Base-by-base conservation (phyloP, 1,139 yeast species). In the Debaryomycetaceae sp. region DNA sequence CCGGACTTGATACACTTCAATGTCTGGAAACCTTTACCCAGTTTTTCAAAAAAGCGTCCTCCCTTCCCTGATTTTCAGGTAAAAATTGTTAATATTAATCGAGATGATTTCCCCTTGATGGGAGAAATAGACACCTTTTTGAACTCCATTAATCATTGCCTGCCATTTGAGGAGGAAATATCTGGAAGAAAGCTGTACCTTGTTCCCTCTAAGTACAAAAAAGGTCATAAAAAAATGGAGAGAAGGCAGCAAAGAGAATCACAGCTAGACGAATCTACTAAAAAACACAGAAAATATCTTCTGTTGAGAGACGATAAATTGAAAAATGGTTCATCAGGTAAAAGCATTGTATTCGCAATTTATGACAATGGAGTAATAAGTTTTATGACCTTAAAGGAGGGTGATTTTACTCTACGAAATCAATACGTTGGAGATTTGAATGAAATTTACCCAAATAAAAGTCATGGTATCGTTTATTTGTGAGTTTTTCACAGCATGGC, bases 11-110 rank as follows among this genome's bases (percentile, higher is more conserved):
- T 75, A 1, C 62, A 72, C 1, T 89, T 73, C 51, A 74, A 85
- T 51, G 87, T 87, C 1, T 91, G 97, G 97, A 89, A 87, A 58
- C 98, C 98, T 0, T 68, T 74, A 2, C 77, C 83, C 0, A 61
- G 59, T 7, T 91, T 87, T 61, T 81, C 81, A 41, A 89, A 89
- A 53, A 81, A 79, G 33, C 55, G 58, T 24, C 89, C 91, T 0
- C 85, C 87, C 0, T 47, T 56, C 1, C 95, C 97, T 1, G 92
- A 91, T 57, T 91, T 79, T 53, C 88, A 83, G 48, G 61, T 91
- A 1, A 71, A 78, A 3, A 79, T 88, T 0, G 67, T 78, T 5
- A 77, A 80, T 44, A 75, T 84, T 1, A 69, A 75, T 17, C 59
- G 61, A 8, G 51, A 63, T 7, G 56, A 59, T 9, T 75, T 87